These are phyloP conservation scores for Zizania latifolia DNA, from an alignment of 176 grass and related monocot species.

Conservation along the genomic window DNA sequence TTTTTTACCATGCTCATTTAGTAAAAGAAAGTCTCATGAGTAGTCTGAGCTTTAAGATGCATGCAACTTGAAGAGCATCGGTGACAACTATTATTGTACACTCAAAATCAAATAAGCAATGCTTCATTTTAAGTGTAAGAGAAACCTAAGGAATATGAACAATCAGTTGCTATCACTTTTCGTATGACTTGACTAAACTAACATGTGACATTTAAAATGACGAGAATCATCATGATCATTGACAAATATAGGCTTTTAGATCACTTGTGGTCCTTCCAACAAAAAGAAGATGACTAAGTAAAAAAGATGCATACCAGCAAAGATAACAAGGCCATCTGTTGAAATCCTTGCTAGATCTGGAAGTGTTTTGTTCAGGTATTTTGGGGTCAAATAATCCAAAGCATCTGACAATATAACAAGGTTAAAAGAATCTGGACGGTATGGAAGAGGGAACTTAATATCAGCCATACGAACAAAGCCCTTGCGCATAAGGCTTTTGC, in stretches of 20 bases:
- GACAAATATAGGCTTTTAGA: neutral
- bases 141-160: neutral
- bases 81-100: neutral
- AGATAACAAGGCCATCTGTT: constrained; percentile 82
- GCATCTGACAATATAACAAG: constrained; percentile 95
- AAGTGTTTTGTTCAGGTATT: constrained; percentile 95
- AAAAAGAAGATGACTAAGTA: neutral
- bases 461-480: constrained; percentile 82
- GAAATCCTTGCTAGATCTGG: constrained; percentile 91
- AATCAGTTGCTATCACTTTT: neutral
- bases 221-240: neutral
- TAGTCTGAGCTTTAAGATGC: neutral
- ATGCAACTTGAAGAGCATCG: neutral
- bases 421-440: constrained; percentile 89
- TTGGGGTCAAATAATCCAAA: constrained; percentile 88
- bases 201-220: neutral
- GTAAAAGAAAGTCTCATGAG: neutral
- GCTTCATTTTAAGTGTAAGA: neutral
- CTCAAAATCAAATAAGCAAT: neutral
- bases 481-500: constrained; percentile 96
- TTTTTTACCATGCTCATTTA: neutral
- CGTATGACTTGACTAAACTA: neutral
- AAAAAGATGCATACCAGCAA: constrained; percentile 59
- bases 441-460: constrained; percentile 92
- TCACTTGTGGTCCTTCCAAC: neutral